A percentile compares a stretch with the other conserved stretches of the same genome.
Conservation (phyloP, 1,139 yeast genomes). For the Suhomyces panamericanus region DNA sequence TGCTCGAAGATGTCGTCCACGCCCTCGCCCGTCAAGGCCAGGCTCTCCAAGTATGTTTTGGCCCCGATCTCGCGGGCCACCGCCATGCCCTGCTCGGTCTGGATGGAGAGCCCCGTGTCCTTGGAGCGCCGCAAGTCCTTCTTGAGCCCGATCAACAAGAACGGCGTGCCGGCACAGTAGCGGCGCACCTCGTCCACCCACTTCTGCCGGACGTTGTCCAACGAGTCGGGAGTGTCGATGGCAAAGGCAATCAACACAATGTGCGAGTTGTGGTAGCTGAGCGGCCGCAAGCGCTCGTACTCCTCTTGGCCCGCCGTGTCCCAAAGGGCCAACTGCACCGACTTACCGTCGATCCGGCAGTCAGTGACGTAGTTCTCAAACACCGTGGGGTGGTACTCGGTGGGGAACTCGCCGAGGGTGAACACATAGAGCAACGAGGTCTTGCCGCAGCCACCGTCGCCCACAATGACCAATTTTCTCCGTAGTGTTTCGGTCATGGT, state of each 20-base stretch:
- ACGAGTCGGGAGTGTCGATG: constrained; percentile 66
- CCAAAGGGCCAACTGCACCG: constrained; percentile 89
- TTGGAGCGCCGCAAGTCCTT: constrained; percentile 56
- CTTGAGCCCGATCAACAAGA: constrained; percentile 66
- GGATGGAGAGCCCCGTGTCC: constrained; percentile 45
- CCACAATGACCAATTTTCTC: constrained; percentile 85
- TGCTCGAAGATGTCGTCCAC: constrained; percentile 79
- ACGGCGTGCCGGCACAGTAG: constrained; percentile 68
- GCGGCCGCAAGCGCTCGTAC: constrained; percentile 75
- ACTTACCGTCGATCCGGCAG: constrained; percentile 88
- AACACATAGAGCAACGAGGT: constrained; percentile 89
- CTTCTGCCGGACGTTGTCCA: constrained; percentile 65
- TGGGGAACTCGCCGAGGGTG: constrained; percentile 83
- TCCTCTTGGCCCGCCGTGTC: constrained; percentile 98
- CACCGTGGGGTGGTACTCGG: constrained; percentile 89
- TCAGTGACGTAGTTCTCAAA: constrained; percentile 94
- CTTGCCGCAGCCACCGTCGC: constrained; percentile 96
- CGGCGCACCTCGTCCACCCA: constrained; percentile 72
- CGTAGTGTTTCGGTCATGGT: constrained; percentile 37
- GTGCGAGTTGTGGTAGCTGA: constrained; percentile 79
- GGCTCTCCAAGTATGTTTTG: constrained; percentile 66
- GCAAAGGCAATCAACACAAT: constrained; percentile 73
- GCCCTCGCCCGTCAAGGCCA: constrained; percentile 78
- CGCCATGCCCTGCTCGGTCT: constrained; percentile 53
- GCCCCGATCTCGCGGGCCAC: constrained; percentile 71